phyloP scores from a whole-genome alignment of 352 stramenopile species.

The Phytopythium litorale region DNA sequence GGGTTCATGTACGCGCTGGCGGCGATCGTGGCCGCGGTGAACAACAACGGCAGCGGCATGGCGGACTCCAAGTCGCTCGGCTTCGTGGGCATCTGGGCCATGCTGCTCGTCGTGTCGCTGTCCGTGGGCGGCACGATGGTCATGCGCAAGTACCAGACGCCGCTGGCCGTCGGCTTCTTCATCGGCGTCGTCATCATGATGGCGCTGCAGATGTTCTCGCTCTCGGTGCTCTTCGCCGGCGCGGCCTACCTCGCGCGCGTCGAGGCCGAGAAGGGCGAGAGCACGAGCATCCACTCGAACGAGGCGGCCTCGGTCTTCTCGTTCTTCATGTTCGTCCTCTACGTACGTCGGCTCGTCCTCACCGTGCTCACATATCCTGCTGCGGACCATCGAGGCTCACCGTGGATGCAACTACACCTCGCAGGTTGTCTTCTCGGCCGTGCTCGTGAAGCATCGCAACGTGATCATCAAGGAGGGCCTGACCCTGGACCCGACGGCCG shows the following conservation, averaged over 20 bases:
- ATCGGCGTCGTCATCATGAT: constrained; percentile 91
- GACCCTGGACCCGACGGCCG: constrained; percentile 30
- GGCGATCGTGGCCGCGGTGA: constrained; percentile 79
- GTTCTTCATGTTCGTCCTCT: constrained; percentile 86
- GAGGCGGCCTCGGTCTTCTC: constrained; percentile 76
- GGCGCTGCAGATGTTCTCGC: constrained; percentile 85
- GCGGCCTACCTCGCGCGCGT: constrained; percentile 67
- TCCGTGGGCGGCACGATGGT: constrained; percentile 85
- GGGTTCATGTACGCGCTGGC: constrained; percentile 85
- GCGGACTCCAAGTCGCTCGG: constrained; percentile 76
- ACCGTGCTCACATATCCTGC: constrained; percentile 4
- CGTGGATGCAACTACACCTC: not conserved
- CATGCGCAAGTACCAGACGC: constrained; percentile 88
- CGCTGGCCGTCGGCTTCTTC: constrained; percentile 85
- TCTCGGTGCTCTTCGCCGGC: constrained; percentile 73
- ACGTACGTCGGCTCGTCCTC: constrained; percentile 40
- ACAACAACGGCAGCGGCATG: constrained; percentile 60
- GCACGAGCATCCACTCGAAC: constrained; percentile 72
- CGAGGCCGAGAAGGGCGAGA: constrained; percentile 47
- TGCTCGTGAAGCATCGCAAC: constrained; percentile 72
- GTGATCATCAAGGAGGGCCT: constrained; percentile 81
- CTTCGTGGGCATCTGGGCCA: constrained; percentile 81
- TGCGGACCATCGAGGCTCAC: not conserved
- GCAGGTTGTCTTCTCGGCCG: constrained; percentile 56
- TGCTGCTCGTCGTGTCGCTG: constrained; percentile 77